Percentiles rank a stretch among this genome's conserved stretches.
phyloP scores from a whole-genome alignment of 805 yeast species.

The Vanderwaltozyma verrucispora region DNA sequence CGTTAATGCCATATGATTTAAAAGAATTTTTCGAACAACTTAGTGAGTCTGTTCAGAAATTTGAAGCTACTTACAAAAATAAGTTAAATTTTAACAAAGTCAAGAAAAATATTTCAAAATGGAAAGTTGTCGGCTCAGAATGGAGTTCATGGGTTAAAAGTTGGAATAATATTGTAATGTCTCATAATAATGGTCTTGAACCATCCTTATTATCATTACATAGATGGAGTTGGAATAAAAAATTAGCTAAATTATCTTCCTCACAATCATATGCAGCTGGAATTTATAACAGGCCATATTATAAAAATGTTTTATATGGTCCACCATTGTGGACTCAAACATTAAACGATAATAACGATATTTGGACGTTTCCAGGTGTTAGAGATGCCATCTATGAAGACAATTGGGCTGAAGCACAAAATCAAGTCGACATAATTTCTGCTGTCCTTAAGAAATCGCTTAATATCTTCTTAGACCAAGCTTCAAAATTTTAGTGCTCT shows the following conservation, averaged over 20 bases:
- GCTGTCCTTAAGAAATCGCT: slow-evolving; percentile 27
- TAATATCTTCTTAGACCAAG: slow-evolving; percentile 22
- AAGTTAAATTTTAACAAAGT: slow-evolving; percentile 24
- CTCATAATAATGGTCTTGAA: slow-evolving; percentile 49
- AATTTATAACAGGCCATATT: slow-evolving; percentile 48
- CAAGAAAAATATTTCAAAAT: slow-evolving; percentile 23
- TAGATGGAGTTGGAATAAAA: slow-evolving; percentile 76
- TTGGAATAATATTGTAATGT: slow-evolving; percentile 49
- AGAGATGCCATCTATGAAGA: slow-evolving; percentile 51
- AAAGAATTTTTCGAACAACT: slow-evolving; percentile 36
- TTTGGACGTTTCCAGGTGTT: slow-evolving; percentile 68
- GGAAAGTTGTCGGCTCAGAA: slow-evolving; percentile 37
- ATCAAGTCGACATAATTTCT: slow-evolving; percentile 38
- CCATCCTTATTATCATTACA: slow-evolving; percentile 61
- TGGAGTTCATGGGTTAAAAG: slow-evolving; percentile 47
- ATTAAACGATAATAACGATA: slow-evolving; percentile 30
- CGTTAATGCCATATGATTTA: slow-evolving; percentile 63
- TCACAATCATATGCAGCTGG: slow-evolving; percentile 38
- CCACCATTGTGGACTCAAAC: slow-evolving; percentile 41
- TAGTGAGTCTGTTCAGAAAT: slow-evolving; percentile 35
- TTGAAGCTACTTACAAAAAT: slow-evolving; percentile 24
- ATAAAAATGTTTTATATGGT: slow-evolving; percentile 58
- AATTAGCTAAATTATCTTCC: slow-evolving; percentile 45
- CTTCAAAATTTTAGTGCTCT: not conserved
- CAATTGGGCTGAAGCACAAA: slow-evolving; percentile 45